Percentiles rank a stretch among this genome's conserved stretches.
phyloP scores from a whole-genome alignment of 441 rosid genomes.

The Francoa sonchifolia region DNA sequence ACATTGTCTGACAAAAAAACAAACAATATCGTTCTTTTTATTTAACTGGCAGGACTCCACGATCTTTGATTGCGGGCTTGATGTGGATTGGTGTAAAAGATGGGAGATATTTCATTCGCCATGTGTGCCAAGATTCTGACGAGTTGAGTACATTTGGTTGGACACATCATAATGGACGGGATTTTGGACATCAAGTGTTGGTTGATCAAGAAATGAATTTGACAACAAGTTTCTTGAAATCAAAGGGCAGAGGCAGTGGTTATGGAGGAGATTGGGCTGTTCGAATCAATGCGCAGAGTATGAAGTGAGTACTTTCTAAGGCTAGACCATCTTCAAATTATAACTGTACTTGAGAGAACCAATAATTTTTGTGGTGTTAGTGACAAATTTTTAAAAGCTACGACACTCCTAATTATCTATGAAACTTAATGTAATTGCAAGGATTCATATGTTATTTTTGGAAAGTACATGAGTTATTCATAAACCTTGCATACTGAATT shows the following conservation, averaged over 20 bases:
- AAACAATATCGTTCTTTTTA: background rate
- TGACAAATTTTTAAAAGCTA: no score
- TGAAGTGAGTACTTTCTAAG: constrained; percentile 35
- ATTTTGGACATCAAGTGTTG: constrained; percentile 73
- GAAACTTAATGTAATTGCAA: no score
- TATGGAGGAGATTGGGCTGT: constrained; percentile 98
- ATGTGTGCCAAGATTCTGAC: constrained; percentile 81
- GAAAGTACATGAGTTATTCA: no score
- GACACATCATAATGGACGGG: constrained; percentile 81
- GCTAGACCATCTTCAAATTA: no score
- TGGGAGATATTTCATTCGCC: constrained; percentile 57
- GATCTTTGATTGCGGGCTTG: constrained; percentile 76
- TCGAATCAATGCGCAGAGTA: constrained; percentile 40
- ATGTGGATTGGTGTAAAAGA: constrained; percentile 95
- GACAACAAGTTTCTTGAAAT: constrained; percentile 76
- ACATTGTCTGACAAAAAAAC: background rate
- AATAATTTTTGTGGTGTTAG: no score
- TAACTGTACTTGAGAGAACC: no score
- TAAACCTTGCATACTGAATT: no score
- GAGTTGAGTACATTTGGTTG: constrained; percentile 73
- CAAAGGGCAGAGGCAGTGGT: constrained; percentile 54
- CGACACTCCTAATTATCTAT: no score
- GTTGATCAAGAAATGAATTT: constrained; percentile 62
- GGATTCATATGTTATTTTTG: no score
- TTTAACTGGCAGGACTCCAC: constrained; percentile 52